These are phyloP conservation scores for Sarcodon sp. DNA, from an alignment of 768 basidiomycete genomes.

Conservation along the genomic window DNA sequence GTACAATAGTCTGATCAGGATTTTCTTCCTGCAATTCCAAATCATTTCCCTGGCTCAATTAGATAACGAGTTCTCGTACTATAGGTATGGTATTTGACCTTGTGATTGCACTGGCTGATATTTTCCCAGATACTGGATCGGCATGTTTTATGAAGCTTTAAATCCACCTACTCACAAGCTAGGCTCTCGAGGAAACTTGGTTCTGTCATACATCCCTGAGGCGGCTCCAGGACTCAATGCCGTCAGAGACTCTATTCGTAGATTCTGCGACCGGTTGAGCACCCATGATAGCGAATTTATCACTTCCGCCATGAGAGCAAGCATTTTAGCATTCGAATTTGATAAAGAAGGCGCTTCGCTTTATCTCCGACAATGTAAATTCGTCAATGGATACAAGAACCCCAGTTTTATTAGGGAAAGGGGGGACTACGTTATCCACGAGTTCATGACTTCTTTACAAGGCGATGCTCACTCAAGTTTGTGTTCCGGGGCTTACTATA, in stretches of 20 bases:
- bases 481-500: constrained; percentile 22
- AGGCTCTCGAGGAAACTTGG: constrained; percentile 27
- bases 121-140: constrained; percentile 29
- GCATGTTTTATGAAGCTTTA: constrained; percentile 32
- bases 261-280: constrained; percentile 21
- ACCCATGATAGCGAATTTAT: constrained; percentile 20
- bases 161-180: constrained; percentile 33
- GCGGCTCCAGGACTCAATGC: constrained; percentile 20
- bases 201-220: constrained; percentile 24
- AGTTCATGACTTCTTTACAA: constrained; percentile 9
- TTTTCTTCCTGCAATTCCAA: constrained; percentile 36
- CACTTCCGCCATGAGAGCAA: constrained; percentile 23
- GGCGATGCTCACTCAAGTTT: constrained; percentile 1
- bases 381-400: constrained; percentile 8
- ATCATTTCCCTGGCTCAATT: constrained; percentile 19
- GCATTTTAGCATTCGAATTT: constrained; percentile 24
- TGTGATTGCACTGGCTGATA: background rate
- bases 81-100: background rate
- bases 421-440: constrained; percentile 17
- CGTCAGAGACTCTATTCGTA: constrained; percentile 32
- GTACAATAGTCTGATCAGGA: constrained; percentile 28
- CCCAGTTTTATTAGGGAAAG: constrained; percentile 4
- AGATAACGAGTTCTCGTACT: background rate
- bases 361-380: constrained; percentile 22
- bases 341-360: constrained; percentile 19